These are phyloP conservation scores for Dactylellina drechsleri DNA, from an alignment of 2,329 filamentous ascomycete species.

Conservation along the genomic window DNA sequence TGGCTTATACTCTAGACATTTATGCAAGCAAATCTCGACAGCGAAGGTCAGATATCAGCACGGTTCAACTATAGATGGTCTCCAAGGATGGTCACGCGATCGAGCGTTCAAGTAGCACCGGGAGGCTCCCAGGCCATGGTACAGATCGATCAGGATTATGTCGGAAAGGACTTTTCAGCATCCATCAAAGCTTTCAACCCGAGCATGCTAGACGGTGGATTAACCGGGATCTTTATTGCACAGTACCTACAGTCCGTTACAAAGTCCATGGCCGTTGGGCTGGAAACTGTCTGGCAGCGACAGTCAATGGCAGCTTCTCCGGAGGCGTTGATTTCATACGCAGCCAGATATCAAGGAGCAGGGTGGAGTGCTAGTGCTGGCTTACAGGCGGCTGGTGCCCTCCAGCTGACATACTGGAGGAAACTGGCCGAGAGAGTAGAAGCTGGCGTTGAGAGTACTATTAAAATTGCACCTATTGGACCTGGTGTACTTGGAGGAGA, in stretches of 20 bases:
- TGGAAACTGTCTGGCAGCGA: constrained; percentile 95
- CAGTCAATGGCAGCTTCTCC: constrained; percentile 83
- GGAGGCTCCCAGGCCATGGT: constrained; percentile 81
- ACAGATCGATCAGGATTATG: constrained; percentile 95
- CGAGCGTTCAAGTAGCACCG: constrained; percentile 83
- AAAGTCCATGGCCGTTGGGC: constrained; percentile 82
- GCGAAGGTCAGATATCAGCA: constrained; percentile 84
- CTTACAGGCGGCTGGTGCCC: constrained; percentile 83
- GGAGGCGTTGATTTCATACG: constrained; percentile 91
- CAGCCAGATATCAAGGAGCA: constrained; percentile 85
- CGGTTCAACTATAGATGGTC: constrained; percentile 95
- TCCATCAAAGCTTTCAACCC: constrained; percentile 95
- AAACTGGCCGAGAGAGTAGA: constrained; percentile 93
- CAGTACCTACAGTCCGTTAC: constrained; percentile 96
- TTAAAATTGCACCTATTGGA: constrained; percentile 86
- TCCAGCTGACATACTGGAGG: constrained; percentile 94
- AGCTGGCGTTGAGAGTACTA: constrained; percentile 92
- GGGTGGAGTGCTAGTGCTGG: constrained; percentile 96
- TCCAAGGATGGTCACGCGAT: constrained; percentile 82
- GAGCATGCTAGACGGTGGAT: constrained; percentile 87
- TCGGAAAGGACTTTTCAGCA: constrained; percentile 89
- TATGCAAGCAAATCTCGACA: constrained; percentile 94
- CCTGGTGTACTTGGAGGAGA: constrained; percentile 77
- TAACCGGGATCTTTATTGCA: constrained; percentile 94
- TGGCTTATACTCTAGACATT: constrained; percentile 73